These are phyloP conservation scores for Eutrema heterophyllum DNA, from an alignment of 345 rosid species.

Conservation along the genomic window DNA sequence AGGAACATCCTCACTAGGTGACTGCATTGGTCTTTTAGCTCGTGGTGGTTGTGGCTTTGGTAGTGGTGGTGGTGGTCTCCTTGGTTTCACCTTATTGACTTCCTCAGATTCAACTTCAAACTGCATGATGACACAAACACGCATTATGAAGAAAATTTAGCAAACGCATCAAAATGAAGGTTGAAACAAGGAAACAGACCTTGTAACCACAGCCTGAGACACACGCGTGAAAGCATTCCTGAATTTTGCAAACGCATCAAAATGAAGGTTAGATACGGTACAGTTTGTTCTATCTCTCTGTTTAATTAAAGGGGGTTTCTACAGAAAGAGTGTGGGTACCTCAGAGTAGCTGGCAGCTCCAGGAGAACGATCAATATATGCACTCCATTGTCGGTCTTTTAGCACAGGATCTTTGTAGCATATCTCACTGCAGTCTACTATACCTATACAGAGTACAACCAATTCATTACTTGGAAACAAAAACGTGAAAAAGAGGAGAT, in stretches of 20 bases:
- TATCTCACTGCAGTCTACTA: slow-evolving; percentile 71
- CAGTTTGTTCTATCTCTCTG: not conserved
- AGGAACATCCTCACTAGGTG: slow-evolving; percentile 58
- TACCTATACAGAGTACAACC: slow-evolving; percentile 46
- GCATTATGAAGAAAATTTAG: not conserved
- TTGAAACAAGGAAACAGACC: slow-evolving; percentile 39
- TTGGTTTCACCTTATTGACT: slow-evolving; percentile 56
- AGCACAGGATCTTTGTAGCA: slow-evolving; percentile 97
- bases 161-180: not conserved
- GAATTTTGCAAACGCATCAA: slow-evolving; percentile 9
- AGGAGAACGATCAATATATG: slow-evolving; percentile 88
- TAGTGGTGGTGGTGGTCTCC: slow-evolving; percentile 62
- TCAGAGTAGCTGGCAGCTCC: slow-evolving; percentile 76
- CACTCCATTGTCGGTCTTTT: slow-evolving; percentile 88
- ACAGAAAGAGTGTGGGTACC: slow-evolving; percentile 35
- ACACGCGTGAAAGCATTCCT: slow-evolving; percentile 92
- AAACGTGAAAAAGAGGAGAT: slow-evolving; percentile 6
- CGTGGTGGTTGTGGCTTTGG: slow-evolving; percentile 35
- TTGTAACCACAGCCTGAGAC: slow-evolving; percentile 87
- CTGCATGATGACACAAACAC: slow-evolving; percentile 35
- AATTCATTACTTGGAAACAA: slow-evolving; percentile 7
- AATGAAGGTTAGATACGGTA: not conserved
- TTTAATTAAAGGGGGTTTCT: not conserved
- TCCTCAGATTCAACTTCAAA: slow-evolving; percentile 47
- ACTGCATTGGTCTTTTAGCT: slow-evolving; percentile 6